Base-by-base conservation (phyloP, 768 basidiomycete species). In the Mrakia gelida region DNA sequence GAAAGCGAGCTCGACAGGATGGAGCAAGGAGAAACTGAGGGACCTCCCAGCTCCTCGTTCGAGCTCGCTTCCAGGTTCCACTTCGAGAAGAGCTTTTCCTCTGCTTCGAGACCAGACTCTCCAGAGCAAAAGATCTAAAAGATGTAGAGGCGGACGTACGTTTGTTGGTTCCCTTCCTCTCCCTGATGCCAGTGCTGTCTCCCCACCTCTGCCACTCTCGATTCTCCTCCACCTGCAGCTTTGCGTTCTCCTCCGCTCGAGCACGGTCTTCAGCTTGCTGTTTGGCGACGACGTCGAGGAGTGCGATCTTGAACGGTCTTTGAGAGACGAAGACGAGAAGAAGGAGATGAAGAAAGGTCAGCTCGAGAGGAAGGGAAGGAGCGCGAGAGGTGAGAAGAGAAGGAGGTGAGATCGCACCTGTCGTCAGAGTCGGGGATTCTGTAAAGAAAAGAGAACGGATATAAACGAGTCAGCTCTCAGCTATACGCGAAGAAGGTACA, bases 271-370 rank as follows among this genome's bases (percentile, higher is more conserved):
- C 10, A 18, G 56, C 72, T 38, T 73, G 72, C 56, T 73, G 49
- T 28, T 34, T 52, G 34, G 72, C 54, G 3, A 73, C 56, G 34
- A 73, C 72, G 26, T 73, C 72, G 8, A 73, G 56, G 8, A 73
- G 72, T 10, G 72, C 72, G 18, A 54, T 52, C 56, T 73, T 73
- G 72, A 73, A 73, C 1, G 72, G 72, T 73, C 72, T 73, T n/a
- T n/a, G n/a, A n/a, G n/a, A n/a, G n/a, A n/a, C n/a, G n/a, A 56
- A 45, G 26, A 49, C 8, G 11, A n/a, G n/a, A 34, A 18, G 18
- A 2, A 32, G 52, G 30, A n/a, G 72, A 61, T 15, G 72, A 32
- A 56, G 59, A 30, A 72, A 34, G 72, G 18, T 38, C 32, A 73
- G 54, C 43, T 45, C 43, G 34, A 38, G 49, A 28, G 49, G 71